These are phyloP conservation scores for Canariomyces notabilis DNA, from an alignment of 2,329 filamentous ascomycete species.

Conservation along the genomic window DNA sequence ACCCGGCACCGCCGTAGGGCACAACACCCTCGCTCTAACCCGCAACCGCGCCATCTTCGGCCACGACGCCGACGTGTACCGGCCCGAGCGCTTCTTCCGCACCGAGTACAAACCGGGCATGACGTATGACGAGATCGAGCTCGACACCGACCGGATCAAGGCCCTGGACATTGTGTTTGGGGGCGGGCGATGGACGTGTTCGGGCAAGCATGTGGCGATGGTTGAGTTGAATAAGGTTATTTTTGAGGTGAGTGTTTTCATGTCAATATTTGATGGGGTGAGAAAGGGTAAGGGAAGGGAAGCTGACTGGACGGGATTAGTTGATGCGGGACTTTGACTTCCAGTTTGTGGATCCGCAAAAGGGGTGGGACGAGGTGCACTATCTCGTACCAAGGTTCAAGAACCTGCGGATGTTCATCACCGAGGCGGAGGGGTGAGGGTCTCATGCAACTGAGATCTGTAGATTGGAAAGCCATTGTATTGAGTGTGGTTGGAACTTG, in stretches of 20 bases:
- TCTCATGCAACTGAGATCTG: too few species aligned
- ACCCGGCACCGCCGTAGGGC: constrained; percentile 5
- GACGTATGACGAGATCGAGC: neutral
- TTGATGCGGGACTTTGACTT: constrained; percentile 26
- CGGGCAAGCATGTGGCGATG: constrained; percentile 37
- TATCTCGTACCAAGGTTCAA: constrained; percentile 25
- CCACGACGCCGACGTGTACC: constrained; percentile 36
- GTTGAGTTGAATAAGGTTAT: constrained; percentile 39
- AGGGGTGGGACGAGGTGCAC: constrained; percentile 21
- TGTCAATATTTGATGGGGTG: neutral
- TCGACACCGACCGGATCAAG: constrained; percentile 2
- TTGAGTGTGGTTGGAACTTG: too few species aligned
- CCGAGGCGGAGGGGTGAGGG: constrained; percentile 10
- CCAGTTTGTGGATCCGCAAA: constrained; percentile 24
- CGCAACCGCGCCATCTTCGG: constrained; percentile 29
- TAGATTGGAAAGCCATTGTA: too few species aligned
- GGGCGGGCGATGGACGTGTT: constrained; percentile 34
- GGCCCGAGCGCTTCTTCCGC: constrained; percentile 43
- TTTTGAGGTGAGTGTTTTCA: constrained; percentile 33
- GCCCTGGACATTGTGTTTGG: constrained; percentile 35
- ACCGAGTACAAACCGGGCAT: neutral
- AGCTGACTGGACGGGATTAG: neutral
- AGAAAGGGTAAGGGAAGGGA: neutral
- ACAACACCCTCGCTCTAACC: constrained; percentile 14
- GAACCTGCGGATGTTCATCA: constrained; percentile 27